phyloP scores from a whole-genome alignment of 2,329 filamentous ascomycete genomes.

The Dryadomyces sulphureus region DNA sequence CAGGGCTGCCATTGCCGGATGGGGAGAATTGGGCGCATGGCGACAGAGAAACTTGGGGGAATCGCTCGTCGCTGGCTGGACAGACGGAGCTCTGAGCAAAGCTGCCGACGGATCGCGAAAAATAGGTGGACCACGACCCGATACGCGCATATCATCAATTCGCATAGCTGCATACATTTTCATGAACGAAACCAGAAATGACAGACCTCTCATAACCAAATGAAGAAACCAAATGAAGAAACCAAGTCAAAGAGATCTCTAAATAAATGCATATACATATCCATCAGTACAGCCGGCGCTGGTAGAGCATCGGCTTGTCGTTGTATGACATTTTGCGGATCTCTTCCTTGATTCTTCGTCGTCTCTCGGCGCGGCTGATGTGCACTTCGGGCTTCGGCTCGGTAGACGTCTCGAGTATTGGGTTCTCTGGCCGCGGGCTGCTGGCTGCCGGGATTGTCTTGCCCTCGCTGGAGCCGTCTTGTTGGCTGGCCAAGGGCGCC shows the following conservation, averaged over 20 bases:
- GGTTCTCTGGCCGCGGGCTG: background rate
- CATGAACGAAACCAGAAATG: too few relatives aligned
- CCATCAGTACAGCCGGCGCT: constrained; percentile 35
- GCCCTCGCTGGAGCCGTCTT: background rate
- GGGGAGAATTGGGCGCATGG: background rate
- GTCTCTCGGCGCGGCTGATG: constrained; percentile 35
- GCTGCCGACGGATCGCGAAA: too few relatives aligned
- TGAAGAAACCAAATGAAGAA: too few relatives aligned
- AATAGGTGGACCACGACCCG: too few relatives aligned
- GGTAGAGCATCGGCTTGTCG: constrained; percentile 30
- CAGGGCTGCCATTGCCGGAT: constrained; percentile 2
- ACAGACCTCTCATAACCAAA: too few relatives aligned
- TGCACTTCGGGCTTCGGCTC: constrained; percentile 22
- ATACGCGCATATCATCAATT: too few relatives aligned
- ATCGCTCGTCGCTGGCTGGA: background rate
- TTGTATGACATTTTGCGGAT: constrained; percentile 9
- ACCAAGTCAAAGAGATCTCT: too few relatives aligned
- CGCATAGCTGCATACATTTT: too few relatives aligned
- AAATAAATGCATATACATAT: background rate
- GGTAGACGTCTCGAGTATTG: constrained; percentile 11
- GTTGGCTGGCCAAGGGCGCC: background rate
- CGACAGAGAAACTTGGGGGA: background rate
- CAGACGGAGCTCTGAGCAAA: too few relatives aligned
- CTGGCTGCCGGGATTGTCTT: background rate
- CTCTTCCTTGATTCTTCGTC: constrained; percentile 28